Conservation (phyloP, 2,329 filamentous ascomycete species). For the Ophiognomonia clavigignenti-juglandacearum region DNA sequence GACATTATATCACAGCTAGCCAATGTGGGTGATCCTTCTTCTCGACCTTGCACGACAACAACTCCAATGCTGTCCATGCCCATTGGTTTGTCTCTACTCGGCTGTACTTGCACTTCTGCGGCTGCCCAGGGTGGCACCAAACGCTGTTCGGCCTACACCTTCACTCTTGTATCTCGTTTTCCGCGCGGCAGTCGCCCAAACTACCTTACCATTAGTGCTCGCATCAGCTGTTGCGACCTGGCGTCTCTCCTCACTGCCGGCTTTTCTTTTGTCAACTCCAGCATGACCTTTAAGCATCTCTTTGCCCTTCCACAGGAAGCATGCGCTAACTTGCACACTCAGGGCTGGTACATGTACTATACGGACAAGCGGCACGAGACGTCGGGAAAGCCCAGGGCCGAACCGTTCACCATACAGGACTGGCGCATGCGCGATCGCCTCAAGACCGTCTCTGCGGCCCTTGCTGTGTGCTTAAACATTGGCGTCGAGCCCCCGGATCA, state of each 20-base stretch:
- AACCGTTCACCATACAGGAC: conserved; percentile 67
- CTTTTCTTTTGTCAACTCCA: background rate
- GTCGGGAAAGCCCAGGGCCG: conserved; percentile 76
- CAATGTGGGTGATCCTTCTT: conserved; percentile 52
- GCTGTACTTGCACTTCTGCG: background rate
- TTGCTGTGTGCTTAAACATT: conserved; percentile 94
- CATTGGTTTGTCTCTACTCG: conserved; percentile 3
- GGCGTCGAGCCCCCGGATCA: conserved; percentile 97
- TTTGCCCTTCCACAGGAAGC: background rate
- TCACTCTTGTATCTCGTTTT: background rate
- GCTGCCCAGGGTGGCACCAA: background rate
- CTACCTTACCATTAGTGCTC: background rate
- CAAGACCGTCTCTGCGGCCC: conserved; percentile 92
- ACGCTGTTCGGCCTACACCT: background rate
- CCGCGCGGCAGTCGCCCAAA: background rate
- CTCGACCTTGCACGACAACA: background rate
- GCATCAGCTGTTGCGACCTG: background rate
- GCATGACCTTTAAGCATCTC: background rate
- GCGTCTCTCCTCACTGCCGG: background rate
- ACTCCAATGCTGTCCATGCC: background rate
- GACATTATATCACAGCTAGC: conserved; percentile 83
- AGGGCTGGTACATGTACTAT: conserved; percentile 99
- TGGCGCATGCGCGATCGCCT: conserved; percentile 96
- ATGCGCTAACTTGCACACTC: conserved; percentile 22
- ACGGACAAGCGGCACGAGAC: conserved; percentile 97